Evolutionary conservation across 768 basidiomycete genomes (phyloP).

Genomic region (Auriscalpium microsporum): DNA sequence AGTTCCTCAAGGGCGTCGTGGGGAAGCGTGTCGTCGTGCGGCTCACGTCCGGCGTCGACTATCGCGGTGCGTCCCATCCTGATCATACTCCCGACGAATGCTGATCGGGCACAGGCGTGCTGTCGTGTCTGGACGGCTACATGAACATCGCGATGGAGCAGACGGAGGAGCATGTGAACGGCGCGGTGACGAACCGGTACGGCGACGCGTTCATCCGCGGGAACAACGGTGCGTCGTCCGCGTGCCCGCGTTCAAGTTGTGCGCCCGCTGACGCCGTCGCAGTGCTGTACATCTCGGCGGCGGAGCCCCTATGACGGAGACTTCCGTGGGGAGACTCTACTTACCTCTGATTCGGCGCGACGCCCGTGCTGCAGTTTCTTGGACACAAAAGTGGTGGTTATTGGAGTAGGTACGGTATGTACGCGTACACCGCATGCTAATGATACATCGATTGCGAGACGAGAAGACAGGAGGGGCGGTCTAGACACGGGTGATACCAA

Average conservation of each 20-base stretch:
- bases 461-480: no score
- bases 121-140: slow-evolving; percentile 95
- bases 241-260: no score
- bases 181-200: slow-evolving; percentile 78
- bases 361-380: no score
- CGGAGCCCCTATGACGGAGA: neutral
- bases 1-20: slow-evolving; percentile 91
- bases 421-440: no score
- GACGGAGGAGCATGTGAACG: slow-evolving; percentile 92
- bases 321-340: no score
- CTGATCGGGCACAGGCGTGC: slow-evolving; percentile 50
- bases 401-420: no score
- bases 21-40: slow-evolving; percentile 94
- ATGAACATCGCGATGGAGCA: slow-evolving; percentile 99
- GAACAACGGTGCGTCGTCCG: slow-evolving; percentile 63
- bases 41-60: slow-evolving; percentile 27
- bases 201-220: slow-evolving; percentile 95
- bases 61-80: neutral
- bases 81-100: no score
- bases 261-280: neutral
- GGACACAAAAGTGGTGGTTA: no score
- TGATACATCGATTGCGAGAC: no score
- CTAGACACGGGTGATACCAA: no score
- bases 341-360: no score
- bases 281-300: slow-evolving; percentile 3